Base-by-base conservation (phyloP, 257 asterid genomes). In the Nicotiana benthamiana region DNA sequence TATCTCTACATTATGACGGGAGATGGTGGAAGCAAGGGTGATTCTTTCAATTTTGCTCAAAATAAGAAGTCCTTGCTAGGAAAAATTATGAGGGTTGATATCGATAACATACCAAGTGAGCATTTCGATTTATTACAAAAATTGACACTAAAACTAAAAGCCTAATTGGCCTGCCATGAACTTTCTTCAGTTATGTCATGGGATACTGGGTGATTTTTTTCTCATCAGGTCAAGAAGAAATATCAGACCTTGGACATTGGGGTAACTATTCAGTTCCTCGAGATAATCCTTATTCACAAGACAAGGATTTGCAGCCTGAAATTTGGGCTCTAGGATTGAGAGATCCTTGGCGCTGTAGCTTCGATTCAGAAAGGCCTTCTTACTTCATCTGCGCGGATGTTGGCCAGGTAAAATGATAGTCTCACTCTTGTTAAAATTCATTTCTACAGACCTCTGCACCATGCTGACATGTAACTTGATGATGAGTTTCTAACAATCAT, bases 271-370 rank as follows among this genome's bases (percentile, higher is more conserved):
- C 97, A 3, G 74, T 89, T 65, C 98, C 98, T 6, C 79, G 48
- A 75, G 97, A 95, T 84, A 95, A 95, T 84, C 98, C 98, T 63
- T 92, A 82, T 52, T 27, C 85, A 2, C 91, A 89, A 54, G 94
- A 93, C 43, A 86, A 80, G 75, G 92, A 90, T 26, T 81, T 89
- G 97, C 87, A 81, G 77, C 92, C 87, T 0, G 97, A 91, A 85
- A 85, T 95, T 70, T 95, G 97, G 97, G 98, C 98, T 12, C 81
- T 88, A 15, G 98, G 98, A 28, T 62, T 95, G 12, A 91, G 97
- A 87, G 87, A 88, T 63, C 98, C 98, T 7, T 95, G 98, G 98
- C 94, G 97, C 18, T 95, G 98, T 67, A 93, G 97, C 87, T 95
- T 95, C 24, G 98, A 95, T 83, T 84, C 98, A 27, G 94, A 93